Percentiles rank a stretch among this genome's conserved stretches.
Evolutionary conservation across 495 filamentous ascomycete genomes (phyloP).

Genomic region (Acidiella bohemica): DNA sequence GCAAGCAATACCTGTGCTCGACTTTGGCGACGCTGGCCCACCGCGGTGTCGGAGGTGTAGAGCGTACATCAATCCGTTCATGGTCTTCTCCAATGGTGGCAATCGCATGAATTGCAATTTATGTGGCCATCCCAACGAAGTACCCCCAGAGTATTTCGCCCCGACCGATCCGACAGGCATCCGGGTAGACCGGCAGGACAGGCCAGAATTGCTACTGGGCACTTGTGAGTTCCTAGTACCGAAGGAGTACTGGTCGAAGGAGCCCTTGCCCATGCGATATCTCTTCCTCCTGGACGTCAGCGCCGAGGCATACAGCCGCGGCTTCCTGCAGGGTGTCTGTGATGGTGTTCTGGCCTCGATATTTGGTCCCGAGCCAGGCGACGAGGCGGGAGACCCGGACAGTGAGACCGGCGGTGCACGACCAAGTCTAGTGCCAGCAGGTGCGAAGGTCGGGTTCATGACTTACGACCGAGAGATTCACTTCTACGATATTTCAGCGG

Average conservation of each 20-base stretch:
- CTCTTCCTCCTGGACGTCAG: constrained; percentile 89
- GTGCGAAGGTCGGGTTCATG: constrained; percentile 83
- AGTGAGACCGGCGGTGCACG: constrained; percentile 12
- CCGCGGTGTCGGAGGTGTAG: constrained; percentile 87
- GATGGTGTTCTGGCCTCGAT: constrained; percentile 74
- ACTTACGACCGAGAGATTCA: constrained; percentile 93
- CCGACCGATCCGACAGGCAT: constrained; percentile 77
- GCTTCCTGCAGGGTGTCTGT: constrained; percentile 83
- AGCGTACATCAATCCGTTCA: constrained; percentile 97
- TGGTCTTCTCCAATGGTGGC: constrained; percentile 87
- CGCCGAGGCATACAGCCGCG: constrained; percentile 75
- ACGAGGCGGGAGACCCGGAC: constrained; percentile 44
- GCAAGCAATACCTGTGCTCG: constrained; percentile 75
- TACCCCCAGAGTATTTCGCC: constrained; percentile 80
- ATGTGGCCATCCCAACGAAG: constrained; percentile 95
- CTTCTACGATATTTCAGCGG: constrained; percentile 84
- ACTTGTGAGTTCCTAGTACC: constrained; percentile 94
- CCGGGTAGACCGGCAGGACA: constrained; percentile 74
- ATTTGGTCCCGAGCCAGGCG: constrained; percentile 50
- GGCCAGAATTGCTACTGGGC: constrained; percentile 78
- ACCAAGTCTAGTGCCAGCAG: constrained; percentile 52
- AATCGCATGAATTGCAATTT: constrained; percentile 98
- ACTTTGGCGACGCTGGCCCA: constrained; percentile 86
- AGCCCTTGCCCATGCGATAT: constrained; percentile 75
- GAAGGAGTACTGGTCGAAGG: constrained; percentile 97